Evolutionary conservation across 2,329 filamentous ascomycete genomes (phyloP).

Genomic region (Fusarium sp.): DNA sequence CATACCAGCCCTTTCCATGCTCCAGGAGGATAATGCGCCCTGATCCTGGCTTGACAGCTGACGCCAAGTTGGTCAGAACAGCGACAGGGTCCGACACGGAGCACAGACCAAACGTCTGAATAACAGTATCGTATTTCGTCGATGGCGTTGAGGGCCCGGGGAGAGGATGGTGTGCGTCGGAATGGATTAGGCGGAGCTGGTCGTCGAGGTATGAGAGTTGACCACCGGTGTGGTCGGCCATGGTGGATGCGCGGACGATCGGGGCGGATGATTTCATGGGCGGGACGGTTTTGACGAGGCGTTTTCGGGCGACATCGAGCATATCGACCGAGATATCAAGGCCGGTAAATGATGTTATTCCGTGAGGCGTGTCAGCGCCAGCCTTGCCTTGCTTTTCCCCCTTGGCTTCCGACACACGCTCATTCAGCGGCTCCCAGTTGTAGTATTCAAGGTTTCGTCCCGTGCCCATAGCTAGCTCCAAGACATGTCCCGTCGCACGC

Average conservation of each 20-base stretch:
- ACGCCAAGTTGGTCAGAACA: conserved; percentile 66
- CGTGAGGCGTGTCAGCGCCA: conserved; percentile 19
- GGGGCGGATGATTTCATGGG: conserved; percentile 49
- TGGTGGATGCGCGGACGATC: conserved; percentile 49
- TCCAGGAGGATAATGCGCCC: conserved; percentile 72
- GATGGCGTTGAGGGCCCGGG: conserved; percentile 51
- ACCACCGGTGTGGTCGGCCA: conserved; percentile 51
- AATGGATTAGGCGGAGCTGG: conserved; percentile 61
- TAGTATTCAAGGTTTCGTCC: conserved; percentile 72
- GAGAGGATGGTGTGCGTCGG: conserved; percentile 60
- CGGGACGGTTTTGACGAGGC: conserved; percentile 61
- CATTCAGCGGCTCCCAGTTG: conserved; percentile 61
- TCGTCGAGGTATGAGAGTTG: conserved; percentile 55
- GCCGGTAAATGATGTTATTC: conserved; percentile 69
- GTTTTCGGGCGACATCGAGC: conserved; percentile 67
- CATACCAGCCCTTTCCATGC: conserved; percentile 69
- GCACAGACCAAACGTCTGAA: conserved; percentile 75
- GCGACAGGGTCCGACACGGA: conserved; percentile 68
- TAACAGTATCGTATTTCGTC: conserved; percentile 69
- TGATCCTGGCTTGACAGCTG: conserved; percentile 62
- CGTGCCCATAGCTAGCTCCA: conserved; percentile 73
- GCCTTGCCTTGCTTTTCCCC: conserved; percentile 15
- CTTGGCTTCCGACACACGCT: conserved; percentile 30
- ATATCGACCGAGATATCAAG: conserved; percentile 72
- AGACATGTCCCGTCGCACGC: conserved; percentile 66